Conservation (phyloP, 176 grass and related monocot species). For the Avena insularis region DNA sequence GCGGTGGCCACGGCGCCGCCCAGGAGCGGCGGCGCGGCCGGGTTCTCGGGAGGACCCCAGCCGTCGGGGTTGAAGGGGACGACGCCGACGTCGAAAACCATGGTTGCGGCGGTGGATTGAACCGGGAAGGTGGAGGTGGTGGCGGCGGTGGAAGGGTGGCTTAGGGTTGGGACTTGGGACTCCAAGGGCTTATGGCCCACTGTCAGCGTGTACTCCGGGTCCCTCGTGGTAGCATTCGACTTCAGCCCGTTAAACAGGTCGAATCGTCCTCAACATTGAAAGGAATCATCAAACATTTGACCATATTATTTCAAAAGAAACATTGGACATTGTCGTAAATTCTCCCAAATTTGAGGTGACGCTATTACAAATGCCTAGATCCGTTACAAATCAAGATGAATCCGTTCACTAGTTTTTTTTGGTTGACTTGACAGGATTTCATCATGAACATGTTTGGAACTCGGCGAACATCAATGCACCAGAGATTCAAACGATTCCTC, state of each 20-base stretch:
- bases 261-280: neutral
- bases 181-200: neutral
- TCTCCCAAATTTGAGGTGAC: neutral
- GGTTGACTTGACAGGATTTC: neutral
- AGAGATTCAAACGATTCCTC: neutral
- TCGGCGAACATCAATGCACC: no score
- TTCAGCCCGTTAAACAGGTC: neutral
- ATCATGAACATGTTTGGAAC: neutral
- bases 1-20: slow-evolving; percentile 47
- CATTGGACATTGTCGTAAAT: neutral
- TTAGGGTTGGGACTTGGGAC: slow-evolving; percentile 9
- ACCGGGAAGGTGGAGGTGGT: slow-evolving; percentile 19
- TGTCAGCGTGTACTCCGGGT: neutral
- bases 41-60: slow-evolving; percentile 75
- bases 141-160: neutral
- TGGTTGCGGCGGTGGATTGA: slow-evolving; percentile 36
- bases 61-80: slow-evolving; percentile 80
- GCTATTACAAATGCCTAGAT: neutral
- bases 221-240: neutral
- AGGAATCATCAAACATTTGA: neutral
- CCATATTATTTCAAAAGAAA: no score
- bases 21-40: slow-evolving; percentile 46
- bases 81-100: slow-evolving; percentile 79
- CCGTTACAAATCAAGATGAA: neutral
- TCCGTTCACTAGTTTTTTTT: neutral